Percentiles rank a stretch among this genome's conserved stretches.
Conservation (phyloP, 2,329 filamentous ascomycete genomes). For the Pseudogymnoascus sp. region DNA sequence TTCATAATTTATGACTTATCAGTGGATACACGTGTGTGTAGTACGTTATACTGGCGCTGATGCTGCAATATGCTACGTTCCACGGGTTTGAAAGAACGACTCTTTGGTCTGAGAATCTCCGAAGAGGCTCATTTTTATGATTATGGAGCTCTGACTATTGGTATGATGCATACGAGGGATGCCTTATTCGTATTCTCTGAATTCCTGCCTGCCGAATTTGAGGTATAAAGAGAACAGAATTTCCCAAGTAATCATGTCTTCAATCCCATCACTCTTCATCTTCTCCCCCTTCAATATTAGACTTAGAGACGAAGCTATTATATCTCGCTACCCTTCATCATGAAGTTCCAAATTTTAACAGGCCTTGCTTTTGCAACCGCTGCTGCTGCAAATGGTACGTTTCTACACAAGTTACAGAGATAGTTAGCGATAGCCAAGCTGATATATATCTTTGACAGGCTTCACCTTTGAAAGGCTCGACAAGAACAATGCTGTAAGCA, state of each 20-base stretch:
- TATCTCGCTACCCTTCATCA: background rate
- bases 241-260: background rate
- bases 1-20: slow-evolving; percentile 4
- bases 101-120: background rate
- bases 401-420: background rate
- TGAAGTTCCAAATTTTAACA: slow-evolving; percentile 11
- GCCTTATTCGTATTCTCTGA: background rate
- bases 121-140: background rate
- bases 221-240: background rate
- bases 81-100: background rate
- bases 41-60: background rate
- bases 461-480: slow-evolving; percentile 31
- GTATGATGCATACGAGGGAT: background rate
- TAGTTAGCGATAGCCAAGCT: background rate
- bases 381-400: slow-evolving; percentile 1
- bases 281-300: background rate
- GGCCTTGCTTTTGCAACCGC: background rate
- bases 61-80: background rate
- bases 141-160: background rate
- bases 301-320: background rate
- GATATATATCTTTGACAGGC: background rate
- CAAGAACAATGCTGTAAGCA: slow-evolving; percentile 28
- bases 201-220: background rate
- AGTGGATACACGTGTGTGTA: background rate
- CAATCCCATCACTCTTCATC: background rate